Evolutionary conservation across 306 rosid genomes (phyloP).

Genomic region (Ormosia emarginata): DNA sequence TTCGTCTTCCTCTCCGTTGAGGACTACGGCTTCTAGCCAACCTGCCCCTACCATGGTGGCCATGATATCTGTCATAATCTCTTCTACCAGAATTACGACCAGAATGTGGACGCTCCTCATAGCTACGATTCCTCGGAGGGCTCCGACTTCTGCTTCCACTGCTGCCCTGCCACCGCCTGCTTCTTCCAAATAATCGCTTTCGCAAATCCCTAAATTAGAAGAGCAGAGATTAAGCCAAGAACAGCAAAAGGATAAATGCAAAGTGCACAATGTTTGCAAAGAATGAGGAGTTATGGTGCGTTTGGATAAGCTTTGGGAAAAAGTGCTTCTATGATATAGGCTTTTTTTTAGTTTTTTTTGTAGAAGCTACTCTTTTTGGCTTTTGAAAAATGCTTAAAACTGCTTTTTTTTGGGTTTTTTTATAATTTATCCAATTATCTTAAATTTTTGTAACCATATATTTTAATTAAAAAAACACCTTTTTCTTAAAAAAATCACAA

Average conservation of each 20-base stretch:
- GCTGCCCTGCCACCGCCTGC: conserved; percentile 57
- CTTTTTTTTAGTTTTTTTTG: too few species aligned
- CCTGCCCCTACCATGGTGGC: conserved; percentile 52
- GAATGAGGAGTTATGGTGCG: neutral
- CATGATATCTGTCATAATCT: conserved; percentile 69
- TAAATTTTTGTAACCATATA: too few species aligned
- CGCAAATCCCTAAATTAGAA: conserved; percentile 72
- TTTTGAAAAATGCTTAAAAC: too few species aligned
- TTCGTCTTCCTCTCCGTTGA: conserved; percentile 68
- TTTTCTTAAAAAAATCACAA: too few species aligned
- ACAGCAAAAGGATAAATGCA: neutral
- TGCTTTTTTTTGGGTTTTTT: too few species aligned
- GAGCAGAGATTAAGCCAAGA: neutral
- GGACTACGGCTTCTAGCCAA: conserved; percentile 95
- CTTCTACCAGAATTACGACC: conserved; percentile 71
- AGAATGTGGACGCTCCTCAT: conserved; percentile 70
- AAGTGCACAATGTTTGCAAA: neutral
- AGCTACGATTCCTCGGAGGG: conserved; percentile 70
- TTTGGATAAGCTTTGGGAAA: too few species aligned
- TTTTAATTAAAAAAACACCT: too few species aligned
- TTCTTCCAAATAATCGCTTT: conserved; percentile 81
- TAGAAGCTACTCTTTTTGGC: too few species aligned
- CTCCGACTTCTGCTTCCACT: conserved; percentile 85
- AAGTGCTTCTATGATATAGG: too few species aligned
- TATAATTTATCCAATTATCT: too few species aligned